A percentile compares a stretch with the other conserved stretches of the same genome.
Conservation (phyloP, 2,329 filamentous ascomycete genomes). For the Claviceps digitariae region DNA sequence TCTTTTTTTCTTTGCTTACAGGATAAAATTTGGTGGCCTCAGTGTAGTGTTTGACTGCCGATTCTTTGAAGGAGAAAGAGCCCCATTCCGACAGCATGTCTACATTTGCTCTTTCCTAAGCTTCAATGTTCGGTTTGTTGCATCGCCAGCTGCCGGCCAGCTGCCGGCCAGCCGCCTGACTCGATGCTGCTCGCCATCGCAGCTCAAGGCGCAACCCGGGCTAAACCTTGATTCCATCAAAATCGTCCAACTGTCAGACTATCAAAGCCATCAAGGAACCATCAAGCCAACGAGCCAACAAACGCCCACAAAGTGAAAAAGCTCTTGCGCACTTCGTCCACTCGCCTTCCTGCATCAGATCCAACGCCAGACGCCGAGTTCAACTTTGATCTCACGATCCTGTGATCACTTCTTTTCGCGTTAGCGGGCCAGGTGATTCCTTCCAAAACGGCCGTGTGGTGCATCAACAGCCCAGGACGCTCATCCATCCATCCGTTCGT, state of each 20-base stretch:
- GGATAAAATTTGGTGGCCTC: background rate
- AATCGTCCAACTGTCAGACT: background rate
- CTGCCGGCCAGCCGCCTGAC: background rate
- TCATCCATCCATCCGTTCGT: background rate
- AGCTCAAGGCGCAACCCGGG: background rate
- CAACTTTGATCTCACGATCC: background rate
- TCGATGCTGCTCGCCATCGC: background rate
- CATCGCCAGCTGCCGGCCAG: background rate
- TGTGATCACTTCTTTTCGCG: background rate
- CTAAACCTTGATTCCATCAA: background rate
- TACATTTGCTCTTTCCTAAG: background rate
- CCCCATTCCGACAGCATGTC: background rate
- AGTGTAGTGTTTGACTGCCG: background rate
- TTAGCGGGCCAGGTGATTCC: background rate
- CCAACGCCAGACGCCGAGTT: too few relatives aligned
- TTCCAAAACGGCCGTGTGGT: background rate
- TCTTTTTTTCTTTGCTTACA: background rate
- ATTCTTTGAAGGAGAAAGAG: background rate
- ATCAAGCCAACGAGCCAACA: background rate
- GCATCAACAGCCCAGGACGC: background rate
- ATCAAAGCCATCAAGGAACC: background rate
- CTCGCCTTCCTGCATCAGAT: background rate
- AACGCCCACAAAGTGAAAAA: background rate
- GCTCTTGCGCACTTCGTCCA: background rate
- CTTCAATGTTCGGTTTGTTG: too few relatives aligned